These are phyloP conservation scores for Aspergillus tubingensis DNA, from an alignment of 2,329 filamentous ascomycete genomes.

Conservation along the genomic window DNA sequence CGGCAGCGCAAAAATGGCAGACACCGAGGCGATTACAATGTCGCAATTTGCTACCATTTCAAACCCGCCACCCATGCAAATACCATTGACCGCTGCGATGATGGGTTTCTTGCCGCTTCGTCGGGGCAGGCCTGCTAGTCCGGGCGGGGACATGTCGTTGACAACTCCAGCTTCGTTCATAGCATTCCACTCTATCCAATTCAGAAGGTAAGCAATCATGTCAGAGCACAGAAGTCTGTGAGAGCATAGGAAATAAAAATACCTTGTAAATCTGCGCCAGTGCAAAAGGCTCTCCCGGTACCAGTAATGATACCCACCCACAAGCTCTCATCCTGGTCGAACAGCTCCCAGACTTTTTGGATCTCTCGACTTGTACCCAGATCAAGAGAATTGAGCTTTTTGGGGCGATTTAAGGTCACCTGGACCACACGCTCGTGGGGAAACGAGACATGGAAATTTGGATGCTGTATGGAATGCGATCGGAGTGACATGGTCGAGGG, in stretches of 20 bases:
- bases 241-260: background rate
- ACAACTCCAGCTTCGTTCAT: constrained; percentile 40
- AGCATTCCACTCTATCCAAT: constrained; percentile 54
- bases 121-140: constrained; percentile 68
- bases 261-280: constrained; percentile 67
- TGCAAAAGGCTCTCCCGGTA: constrained; percentile 65
- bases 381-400: constrained; percentile 46
- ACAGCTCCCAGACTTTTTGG: constrained; percentile 58
- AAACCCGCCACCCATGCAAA: constrained; percentile 73
- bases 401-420: constrained; percentile 45
- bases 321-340: constrained; percentile 62
- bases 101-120: constrained; percentile 72
- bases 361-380: constrained; percentile 47
- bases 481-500: constrained; percentile 3
- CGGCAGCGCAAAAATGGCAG: constrained; percentile 67
- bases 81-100: constrained; percentile 73
- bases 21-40: constrained; percentile 55
- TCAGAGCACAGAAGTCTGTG: background rate
- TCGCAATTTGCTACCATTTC: constrained; percentile 76
- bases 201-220: background rate
- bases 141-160: constrained; percentile 46
- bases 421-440: constrained; percentile 46
- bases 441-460: constrained; percentile 35
- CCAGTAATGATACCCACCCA: constrained; percentile 67
- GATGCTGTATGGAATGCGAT: constrained; percentile 3